A percentile compares a stretch with the other conserved stretches of the same genome.
Conservation (phyloP, 495 filamentous ascomycete species). For the Staphylotrichum tortipilum region DNA sequence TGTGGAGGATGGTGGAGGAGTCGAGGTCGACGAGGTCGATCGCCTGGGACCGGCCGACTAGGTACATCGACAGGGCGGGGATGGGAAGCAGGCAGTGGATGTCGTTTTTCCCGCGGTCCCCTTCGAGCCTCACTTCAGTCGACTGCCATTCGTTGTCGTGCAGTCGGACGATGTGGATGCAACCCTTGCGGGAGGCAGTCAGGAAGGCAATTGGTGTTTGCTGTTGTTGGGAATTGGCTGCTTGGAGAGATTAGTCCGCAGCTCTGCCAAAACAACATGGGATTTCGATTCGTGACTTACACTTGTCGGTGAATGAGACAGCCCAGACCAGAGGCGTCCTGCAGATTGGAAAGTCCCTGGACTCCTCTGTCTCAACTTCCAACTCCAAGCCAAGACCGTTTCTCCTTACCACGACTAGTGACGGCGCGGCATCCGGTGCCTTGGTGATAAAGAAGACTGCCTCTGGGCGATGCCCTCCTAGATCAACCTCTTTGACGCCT, state of each 20-base stretch:
- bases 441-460: conserved; percentile 49
- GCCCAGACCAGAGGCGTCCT: conserved; percentile 38
- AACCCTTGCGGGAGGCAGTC: conserved; percentile 35
- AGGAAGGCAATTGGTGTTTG: conserved; percentile 22
- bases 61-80: conserved; percentile 35
- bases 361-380: conserved; percentile 21
- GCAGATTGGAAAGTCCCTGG: conserved; percentile 33
- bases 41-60: conserved; percentile 38
- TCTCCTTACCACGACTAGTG: conserved; percentile 47
- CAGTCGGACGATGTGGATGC: conserved; percentile 38
- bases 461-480: conserved; percentile 45
- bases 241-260: not conserved
- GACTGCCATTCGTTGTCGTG: conserved; percentile 30
- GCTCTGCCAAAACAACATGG: not conserved
- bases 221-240: conserved; percentile 8
- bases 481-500: conserved; percentile 35
- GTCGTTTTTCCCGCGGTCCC: conserved; percentile 20
- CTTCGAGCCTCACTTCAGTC: conserved; percentile 26
- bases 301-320: conserved; percentile 32
- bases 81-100: conserved; percentile 35
- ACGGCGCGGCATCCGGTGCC: conserved; percentile 22
- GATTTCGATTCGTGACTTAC: conserved; percentile 23
- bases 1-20: conserved; percentile 43
- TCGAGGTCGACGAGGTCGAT: conserved; percentile 48
- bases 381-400: conserved; percentile 52